Conservation (phyloP, 208 protist genomes). For the Leishmania major region DNA sequence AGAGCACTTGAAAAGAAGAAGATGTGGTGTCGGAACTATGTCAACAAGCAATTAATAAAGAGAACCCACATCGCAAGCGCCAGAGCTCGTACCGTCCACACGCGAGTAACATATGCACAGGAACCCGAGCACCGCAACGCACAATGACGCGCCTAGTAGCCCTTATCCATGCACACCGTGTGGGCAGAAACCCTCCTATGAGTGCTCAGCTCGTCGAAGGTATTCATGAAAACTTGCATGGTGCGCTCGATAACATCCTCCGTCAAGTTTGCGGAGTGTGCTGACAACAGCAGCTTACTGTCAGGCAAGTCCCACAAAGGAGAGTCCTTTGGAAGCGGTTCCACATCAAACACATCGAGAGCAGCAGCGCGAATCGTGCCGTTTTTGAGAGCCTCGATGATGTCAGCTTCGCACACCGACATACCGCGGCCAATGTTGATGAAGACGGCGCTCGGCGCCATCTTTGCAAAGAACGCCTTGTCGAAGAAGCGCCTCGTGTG, state of each 20-base stretch:
- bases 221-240: neutral
- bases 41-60: neutral
- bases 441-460: conserved; percentile 82
- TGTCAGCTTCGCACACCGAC: conserved; percentile 68
- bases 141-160: conserved; percentile 16
- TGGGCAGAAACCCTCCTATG: conserved; percentile 30
- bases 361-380: conserved; percentile 72
- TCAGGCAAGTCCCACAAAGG: conserved; percentile 66
- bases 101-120: neutral
- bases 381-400: conserved; percentile 60
- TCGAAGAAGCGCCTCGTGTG: conserved; percentile 82
- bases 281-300: conserved; percentile 39
- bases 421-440: conserved; percentile 88
- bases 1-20: neutral
- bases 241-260: neutral
- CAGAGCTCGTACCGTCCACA: too few species aligned
- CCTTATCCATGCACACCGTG: conserved; percentile 35
- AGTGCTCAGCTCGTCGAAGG: conserved; percentile 6
- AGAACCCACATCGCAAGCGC: neutral
- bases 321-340: conserved; percentile 72
- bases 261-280: conserved; percentile 3
- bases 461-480: conserved; percentile 66
- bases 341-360: conserved; percentile 71
- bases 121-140: neutral
- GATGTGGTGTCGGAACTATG: neutral